These are phyloP conservation scores for Noccaea caerulescens DNA, from an alignment of 345 rosid genomes.

Conservation along the genomic window DNA sequence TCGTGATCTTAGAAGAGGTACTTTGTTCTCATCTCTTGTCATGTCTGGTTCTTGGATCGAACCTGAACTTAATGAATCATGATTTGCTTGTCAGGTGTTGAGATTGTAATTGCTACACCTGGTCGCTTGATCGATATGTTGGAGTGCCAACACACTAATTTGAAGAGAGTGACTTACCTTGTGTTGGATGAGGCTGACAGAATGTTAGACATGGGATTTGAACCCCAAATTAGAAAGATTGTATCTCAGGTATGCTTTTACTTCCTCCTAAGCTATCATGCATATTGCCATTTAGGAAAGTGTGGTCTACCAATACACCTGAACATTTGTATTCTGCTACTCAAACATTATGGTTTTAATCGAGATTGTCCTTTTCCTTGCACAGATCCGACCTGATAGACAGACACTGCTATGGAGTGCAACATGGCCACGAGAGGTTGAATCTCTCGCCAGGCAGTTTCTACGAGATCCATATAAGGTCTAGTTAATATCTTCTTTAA, in stretches of 20 bases:
- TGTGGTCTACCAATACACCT: not conserved
- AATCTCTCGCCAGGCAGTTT: constrained; percentile 85
- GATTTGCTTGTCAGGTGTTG: constrained; percentile 68
- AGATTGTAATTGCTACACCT: constrained; percentile 95
- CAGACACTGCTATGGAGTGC: constrained; percentile 99
- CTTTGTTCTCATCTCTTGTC: not conserved
- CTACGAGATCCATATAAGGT: constrained; percentile 90
- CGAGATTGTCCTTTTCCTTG: constrained; percentile 22
- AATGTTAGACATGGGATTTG: constrained; percentile 99
- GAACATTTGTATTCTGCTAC: not conserved
- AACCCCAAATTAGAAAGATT: constrained; percentile 95
- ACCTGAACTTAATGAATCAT: not conserved
- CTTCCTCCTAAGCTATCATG: constrained; percentile 14
- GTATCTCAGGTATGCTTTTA: constrained; percentile 63
- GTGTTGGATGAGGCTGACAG: constrained; percentile 97
- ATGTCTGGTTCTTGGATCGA: constrained; percentile 6
- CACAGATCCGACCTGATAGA: constrained; percentile 96
- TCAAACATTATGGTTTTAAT: constrained; percentile 9
- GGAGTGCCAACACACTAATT: constrained; percentile 82
- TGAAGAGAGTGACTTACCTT: constrained; percentile 89
- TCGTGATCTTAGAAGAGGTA: constrained; percentile 92
- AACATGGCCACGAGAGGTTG: constrained; percentile 98
- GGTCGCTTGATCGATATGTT: constrained; percentile 96
- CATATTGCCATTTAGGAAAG: not conserved
- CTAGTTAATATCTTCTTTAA: not conserved